A percentile compares a stretch with the other conserved stretches of the same genome.
Evolutionary conservation across 208 protist genomes (phyloP).

Genomic region (Novymonas esmeraldas): DNA sequence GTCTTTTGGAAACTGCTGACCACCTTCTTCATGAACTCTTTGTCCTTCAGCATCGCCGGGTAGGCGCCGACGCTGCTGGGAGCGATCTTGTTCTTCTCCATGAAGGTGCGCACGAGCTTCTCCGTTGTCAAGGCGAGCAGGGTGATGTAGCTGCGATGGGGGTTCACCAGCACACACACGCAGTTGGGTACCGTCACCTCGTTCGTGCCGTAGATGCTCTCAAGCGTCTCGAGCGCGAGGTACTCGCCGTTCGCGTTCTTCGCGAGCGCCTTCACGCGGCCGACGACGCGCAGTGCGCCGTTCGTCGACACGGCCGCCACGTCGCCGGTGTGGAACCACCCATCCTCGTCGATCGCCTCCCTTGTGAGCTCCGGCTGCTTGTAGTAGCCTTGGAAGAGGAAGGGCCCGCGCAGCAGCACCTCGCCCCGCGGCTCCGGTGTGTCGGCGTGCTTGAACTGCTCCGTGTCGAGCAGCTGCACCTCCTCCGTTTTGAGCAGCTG

Average conservation of each 20-base stretch:
- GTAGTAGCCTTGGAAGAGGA: conserved; percentile 89
- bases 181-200: conserved; percentile 57
- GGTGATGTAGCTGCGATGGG: conserved; percentile 72
- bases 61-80: conserved; percentile 32
- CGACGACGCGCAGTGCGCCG: conserved; percentile 77
- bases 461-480: conserved; percentile 91
- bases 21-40: conserved; percentile 46
- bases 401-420: conserved; percentile 74
- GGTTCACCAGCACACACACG: conserved; percentile 79
- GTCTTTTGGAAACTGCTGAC: conserved; percentile 55
- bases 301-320: conserved; percentile 64
- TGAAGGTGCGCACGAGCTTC: conserved; percentile 53
- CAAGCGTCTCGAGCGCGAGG: conserved; percentile 85
- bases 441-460: conserved; percentile 78
- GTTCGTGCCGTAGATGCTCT: conserved; percentile 71
- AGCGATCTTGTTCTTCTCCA: conserved; percentile 57
- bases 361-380: conserved; percentile 85
- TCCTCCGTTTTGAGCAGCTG: conserved; percentile 73
- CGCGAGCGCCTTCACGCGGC: conserved; percentile 90
- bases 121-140: conserved; percentile 59
- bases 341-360: conserved; percentile 75
- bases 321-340: conserved; percentile 92
- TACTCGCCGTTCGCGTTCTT: conserved; percentile 94
- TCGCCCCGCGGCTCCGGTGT: conserved; percentile 76
- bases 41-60: conserved; percentile 54